phyloP scores from a whole-genome alignment of 257 asterid species.

The Craterostigma plantagineum region DNA sequence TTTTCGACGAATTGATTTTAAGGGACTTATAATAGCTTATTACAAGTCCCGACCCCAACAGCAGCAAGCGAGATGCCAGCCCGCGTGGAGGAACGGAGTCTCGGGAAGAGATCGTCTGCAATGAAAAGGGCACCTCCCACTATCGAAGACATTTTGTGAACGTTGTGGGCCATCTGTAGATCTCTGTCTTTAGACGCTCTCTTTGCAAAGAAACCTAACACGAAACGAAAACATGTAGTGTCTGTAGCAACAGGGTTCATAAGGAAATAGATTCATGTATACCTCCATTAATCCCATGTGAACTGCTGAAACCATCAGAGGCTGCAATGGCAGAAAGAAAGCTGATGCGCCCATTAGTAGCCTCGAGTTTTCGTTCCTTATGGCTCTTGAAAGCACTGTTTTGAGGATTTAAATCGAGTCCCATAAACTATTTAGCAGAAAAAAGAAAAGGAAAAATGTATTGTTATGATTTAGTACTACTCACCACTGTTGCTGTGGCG shows the following conservation, averaged over 20 bases:
- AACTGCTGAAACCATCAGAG: slow-evolving; percentile 86
- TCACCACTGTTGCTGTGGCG: slow-evolving; percentile 83
- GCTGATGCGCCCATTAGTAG: slow-evolving; percentile 85
- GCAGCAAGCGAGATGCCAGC: slow-evolving; percentile 80
- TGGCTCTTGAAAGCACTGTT: slow-evolving; percentile 88
- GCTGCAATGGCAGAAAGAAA: slow-evolving; percentile 61
- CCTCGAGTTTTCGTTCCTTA: slow-evolving; percentile 71
- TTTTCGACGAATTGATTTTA: slow-evolving; percentile 35
- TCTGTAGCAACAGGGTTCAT: no score
- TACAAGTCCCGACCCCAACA: slow-evolving; percentile 49
- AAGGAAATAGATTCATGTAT: neutral
- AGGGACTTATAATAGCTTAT: slow-evolving; percentile 37
- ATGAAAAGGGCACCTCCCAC: slow-evolving; percentile 50
- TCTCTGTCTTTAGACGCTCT: slow-evolving; percentile 58
- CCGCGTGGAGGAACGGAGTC: slow-evolving; percentile 56
- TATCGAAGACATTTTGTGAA: slow-evolving; percentile 51
- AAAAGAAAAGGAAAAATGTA: neutral
- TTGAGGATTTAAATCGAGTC: no score
- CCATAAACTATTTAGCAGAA: neutral
- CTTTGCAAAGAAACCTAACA: slow-evolving; percentile 75
- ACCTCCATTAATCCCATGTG: slow-evolving; percentile 99
- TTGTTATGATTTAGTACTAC: no score
- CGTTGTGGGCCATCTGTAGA: slow-evolving; percentile 32
- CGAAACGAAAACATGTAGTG: neutral
- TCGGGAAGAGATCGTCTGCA: slow-evolving; percentile 48